Conservation (phyloP, 1,284 basidiomycete species). For the Ustilago cynodontis region DNA sequence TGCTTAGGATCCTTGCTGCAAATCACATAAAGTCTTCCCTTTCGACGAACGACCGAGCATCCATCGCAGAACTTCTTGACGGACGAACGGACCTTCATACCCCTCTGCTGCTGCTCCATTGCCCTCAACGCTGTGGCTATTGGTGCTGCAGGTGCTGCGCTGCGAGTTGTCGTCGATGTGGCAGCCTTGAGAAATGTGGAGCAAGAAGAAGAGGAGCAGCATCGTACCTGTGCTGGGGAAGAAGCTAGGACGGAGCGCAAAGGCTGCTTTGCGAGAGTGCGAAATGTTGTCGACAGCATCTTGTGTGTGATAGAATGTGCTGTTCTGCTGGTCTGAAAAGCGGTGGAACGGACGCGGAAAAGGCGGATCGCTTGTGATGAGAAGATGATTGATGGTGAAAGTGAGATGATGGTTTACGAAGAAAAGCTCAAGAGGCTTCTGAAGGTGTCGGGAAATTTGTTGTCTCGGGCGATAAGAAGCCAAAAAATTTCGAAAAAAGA, state of each 20-base stretch:
- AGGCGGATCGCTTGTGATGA: neutral
- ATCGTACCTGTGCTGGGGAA: slow-evolving; percentile 16
- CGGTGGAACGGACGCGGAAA: neutral
- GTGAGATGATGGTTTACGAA: slow-evolving; percentile 20
- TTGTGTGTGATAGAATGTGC: neutral
- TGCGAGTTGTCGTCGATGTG: slow-evolving; percentile 1
- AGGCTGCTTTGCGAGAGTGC: slow-evolving; percentile 21
- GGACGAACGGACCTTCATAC: slow-evolving; percentile 96
- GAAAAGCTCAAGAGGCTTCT: slow-evolving; percentile 3
- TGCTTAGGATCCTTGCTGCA: slow-evolving; percentile 96
- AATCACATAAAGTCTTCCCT: slow-evolving; percentile 91
- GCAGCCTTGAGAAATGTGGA: slow-evolving; percentile 22
- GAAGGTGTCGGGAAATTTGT: neutral
- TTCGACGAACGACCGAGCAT: slow-evolving; percentile 74
- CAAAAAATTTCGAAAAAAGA: neutral
- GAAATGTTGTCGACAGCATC: slow-evolving; percentile 30
- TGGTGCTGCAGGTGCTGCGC: neutral
- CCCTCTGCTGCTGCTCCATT: slow-evolving; percentile 72
- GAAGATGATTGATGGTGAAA: slow-evolving; percentile 6
- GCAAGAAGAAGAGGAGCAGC: slow-evolving; percentile 37
- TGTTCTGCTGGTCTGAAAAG: neutral
- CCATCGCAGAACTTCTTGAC: slow-evolving; percentile 78
- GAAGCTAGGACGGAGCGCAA: slow-evolving; percentile 16
- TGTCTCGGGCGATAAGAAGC: slow-evolving; percentile 47
- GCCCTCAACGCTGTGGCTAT: slow-evolving; percentile 10